Percentiles rank a stretch among this genome's conserved stretches.
These are phyloP conservation scores for Nelumbo lutea DNA, from an alignment of 164 flowering plant species.

Conservation along the genomic window DNA sequence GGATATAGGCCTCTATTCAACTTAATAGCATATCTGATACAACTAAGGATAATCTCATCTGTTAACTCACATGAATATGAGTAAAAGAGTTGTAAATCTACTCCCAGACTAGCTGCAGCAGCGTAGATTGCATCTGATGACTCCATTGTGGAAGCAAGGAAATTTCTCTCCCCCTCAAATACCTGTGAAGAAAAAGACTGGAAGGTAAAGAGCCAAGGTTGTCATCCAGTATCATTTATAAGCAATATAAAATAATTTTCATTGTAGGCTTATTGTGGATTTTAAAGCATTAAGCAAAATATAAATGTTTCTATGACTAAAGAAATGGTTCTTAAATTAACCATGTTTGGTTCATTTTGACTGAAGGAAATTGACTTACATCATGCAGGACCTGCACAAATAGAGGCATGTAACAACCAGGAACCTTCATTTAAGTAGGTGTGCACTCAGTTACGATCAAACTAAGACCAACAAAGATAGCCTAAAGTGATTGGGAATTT, in stretches of 20 bases:
- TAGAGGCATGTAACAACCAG: too few relatives aligned
- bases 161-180: conserved; percentile 79
- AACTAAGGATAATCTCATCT: conserved; percentile 67
- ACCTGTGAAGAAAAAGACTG: conserved; percentile 37
- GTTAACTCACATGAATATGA: conserved; percentile 75
- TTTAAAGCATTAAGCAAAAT: too few relatives aligned
- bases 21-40: conserved; percentile 40
- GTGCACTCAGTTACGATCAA: too few relatives aligned
- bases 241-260: not conserved
- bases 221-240: not conserved
- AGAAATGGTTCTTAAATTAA: too few relatives aligned
- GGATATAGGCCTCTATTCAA: conserved; percentile 42
- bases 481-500: too few relatives aligned
- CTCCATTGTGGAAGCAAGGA: conserved; percentile 70
- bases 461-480: too few relatives aligned
- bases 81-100: conserved; percentile 71
- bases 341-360: too few relatives aligned
- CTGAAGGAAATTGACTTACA: too few relatives aligned
- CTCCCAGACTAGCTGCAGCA: conserved; percentile 82
- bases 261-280: too few relatives aligned
- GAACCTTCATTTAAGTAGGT: too few relatives aligned
- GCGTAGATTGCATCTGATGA: conserved; percentile 90
- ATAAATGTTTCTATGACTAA: too few relatives aligned
- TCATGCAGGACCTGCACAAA: too few relatives aligned
- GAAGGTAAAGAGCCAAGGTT: not conserved